A percentile compares a stretch with the other conserved stretches of the same genome.
Evolutionary conservation across 805 yeast genomes (phyloP).

Genomic region (Blastobotrys peoriensis): DNA sequence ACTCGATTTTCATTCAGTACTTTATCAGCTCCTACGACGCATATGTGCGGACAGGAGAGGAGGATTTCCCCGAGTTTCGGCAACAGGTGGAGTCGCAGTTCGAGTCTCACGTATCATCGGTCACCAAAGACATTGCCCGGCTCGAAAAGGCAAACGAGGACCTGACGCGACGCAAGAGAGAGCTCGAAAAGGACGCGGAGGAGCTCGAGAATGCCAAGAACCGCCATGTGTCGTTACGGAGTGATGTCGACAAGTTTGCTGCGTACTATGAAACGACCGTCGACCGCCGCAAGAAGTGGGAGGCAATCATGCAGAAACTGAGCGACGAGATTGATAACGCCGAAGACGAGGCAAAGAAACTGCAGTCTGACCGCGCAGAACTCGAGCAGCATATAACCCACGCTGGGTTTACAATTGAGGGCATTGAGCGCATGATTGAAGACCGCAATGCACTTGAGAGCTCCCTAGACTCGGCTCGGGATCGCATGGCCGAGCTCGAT

Average conservation of each 20-base stretch:
- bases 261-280: slow-evolving; percentile 67
- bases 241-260: slow-evolving; percentile 63
- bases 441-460: slow-evolving; percentile 56
- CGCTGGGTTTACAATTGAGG: slow-evolving; percentile 56
- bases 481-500: slow-evolving; percentile 42
- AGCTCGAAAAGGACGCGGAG: slow-evolving; percentile 40
- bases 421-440: slow-evolving; percentile 55
- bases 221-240: slow-evolving; percentile 57
- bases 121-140: slow-evolving; percentile 41
- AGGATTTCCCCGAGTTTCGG: slow-evolving; percentile 51
- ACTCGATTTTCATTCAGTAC: slow-evolving; percentile 52
- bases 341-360: slow-evolving; percentile 36
- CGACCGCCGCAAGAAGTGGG: slow-evolving; percentile 61
- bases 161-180: slow-evolving; percentile 37
- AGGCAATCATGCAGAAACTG: slow-evolving; percentile 48
- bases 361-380: slow-evolving; percentile 38
- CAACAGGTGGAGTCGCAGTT: slow-evolving; percentile 53
- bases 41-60: slow-evolving; percentile 53
- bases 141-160: slow-evolving; percentile 37
- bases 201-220: slow-evolving; percentile 47
- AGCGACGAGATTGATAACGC: slow-evolving; percentile 46
- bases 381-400: slow-evolving; percentile 39
- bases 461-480: slow-evolving; percentile 42
- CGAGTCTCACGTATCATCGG: slow-evolving; percentile 43
- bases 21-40: slow-evolving; percentile 61